phyloP scores from a whole-genome alignment of 805 yeast genomes.

The Vanderwaltozyma verrucispora region DNA sequence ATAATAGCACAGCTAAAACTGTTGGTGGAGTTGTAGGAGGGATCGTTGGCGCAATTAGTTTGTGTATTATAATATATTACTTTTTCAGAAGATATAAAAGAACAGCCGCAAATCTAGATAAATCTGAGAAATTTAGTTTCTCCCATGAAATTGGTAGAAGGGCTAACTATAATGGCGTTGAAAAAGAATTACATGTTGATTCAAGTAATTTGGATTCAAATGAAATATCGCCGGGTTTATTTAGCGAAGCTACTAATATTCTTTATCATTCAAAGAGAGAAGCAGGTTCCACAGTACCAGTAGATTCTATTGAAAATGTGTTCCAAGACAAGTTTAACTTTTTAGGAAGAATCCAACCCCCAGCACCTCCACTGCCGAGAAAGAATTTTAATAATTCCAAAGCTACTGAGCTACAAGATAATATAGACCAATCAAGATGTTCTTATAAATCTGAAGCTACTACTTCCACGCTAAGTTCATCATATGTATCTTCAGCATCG shows the following conservation, averaged over 20 bases:
- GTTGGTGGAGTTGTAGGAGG: slow-evolving; percentile 26
- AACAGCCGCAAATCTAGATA: slow-evolving; percentile 1
- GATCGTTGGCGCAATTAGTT: slow-evolving; percentile 17
- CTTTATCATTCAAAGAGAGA: no score
- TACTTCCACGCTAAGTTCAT: slow-evolving; percentile 6
- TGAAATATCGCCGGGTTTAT: no score
- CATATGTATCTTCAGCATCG: slow-evolving; percentile 3
- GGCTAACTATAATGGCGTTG: slow-evolving; percentile 1
- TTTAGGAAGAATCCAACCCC: slow-evolving; percentile 14
- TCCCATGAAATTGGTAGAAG: slow-evolving; percentile 17
- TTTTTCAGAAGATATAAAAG: slow-evolving; percentile 8
- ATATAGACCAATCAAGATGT: slow-evolving; percentile 2
- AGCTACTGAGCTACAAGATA: not conserved
- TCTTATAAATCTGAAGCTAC: slow-evolving; percentile 12
- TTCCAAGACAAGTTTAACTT: slow-evolving; percentile 21
- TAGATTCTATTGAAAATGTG: slow-evolving; percentile 12
- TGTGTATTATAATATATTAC: slow-evolving; percentile 12
- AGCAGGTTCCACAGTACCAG: no score
- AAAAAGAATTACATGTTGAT: not conserved
- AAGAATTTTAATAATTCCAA: slow-evolving; percentile 3
- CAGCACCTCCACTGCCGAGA: slow-evolving; percentile 14
- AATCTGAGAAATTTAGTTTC: slow-evolving; percentile 1
- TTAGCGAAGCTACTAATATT: no score
- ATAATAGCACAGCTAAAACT: slow-evolving; percentile 11
- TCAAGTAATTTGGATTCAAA: not conserved